Conservation (phyloP, 2,329 filamentous ascomycete species). For the Fusarium domesticum region DNA sequence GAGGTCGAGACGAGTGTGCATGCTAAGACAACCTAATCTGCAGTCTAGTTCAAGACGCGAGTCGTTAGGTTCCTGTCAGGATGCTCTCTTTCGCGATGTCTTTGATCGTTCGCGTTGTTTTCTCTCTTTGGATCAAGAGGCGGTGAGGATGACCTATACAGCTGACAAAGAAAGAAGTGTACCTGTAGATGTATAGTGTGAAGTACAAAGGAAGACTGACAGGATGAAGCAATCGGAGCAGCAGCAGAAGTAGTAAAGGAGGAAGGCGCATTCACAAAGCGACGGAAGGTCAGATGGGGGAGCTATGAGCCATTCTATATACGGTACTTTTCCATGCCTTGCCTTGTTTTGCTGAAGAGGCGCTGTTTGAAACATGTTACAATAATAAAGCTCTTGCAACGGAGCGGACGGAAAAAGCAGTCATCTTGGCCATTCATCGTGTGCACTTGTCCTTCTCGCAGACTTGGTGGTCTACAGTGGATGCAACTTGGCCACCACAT, state of each 20-base stretch:
- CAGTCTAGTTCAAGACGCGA: no score
- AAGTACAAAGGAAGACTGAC: no score
- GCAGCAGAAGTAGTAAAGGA: neutral
- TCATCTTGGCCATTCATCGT: neutral
- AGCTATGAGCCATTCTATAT: neutral
- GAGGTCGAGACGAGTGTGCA: slow-evolving; percentile 3
- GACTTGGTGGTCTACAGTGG: neutral
- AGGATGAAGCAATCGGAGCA: no score
- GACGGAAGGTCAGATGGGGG: neutral
- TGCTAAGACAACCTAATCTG: neutral
- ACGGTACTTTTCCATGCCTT: no score
- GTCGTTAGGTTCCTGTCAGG: neutral
- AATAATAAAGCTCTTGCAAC: neutral
- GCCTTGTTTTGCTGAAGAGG: no score
- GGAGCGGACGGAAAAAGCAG: neutral
- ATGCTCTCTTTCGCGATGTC: no score
- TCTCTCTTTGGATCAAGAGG: no score
- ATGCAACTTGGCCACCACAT: neutral
- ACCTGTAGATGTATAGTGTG: no score
- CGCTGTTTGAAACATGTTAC: neutral
- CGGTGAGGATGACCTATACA: no score
- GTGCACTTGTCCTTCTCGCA: no score
- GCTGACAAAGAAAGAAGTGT: no score
- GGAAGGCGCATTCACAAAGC: neutral
- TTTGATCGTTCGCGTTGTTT: no score